phyloP scores from a whole-genome alignment of 768 basidiomycete genomes.

The Podaxis carcinomalis region DNA sequence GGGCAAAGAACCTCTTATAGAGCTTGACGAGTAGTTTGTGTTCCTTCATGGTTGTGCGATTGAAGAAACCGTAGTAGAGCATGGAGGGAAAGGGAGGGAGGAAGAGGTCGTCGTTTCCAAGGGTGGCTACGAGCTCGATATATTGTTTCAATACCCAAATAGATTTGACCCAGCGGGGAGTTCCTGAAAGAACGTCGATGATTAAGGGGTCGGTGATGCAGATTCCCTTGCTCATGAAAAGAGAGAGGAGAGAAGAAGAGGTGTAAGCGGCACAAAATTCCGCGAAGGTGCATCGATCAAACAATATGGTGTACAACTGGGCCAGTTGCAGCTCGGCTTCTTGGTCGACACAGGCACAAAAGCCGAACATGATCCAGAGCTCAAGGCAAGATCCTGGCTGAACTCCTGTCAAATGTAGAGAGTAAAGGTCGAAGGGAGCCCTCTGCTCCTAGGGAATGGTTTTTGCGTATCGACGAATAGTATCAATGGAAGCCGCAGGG shows the following conservation, averaged over 20 bases:
- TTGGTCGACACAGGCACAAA: constrained; percentile 15
- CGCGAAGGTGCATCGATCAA: constrained; percentile 28
- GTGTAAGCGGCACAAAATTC: constrained; percentile 27
- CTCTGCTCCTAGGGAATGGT: neutral
- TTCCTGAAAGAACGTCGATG: neutral
- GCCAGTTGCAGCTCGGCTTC: constrained; percentile 10
- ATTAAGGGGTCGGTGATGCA: constrained; percentile 8
- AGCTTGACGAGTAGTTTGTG: constrained; percentile 21
- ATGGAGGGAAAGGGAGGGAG: constrained; percentile 11
- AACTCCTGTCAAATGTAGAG: neutral
- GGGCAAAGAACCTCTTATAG: constrained; percentile 29
- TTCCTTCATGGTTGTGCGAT: constrained; percentile 26
- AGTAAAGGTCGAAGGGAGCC: neutral
- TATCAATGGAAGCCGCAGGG: neutral
- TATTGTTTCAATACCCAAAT: constrained; percentile 35
- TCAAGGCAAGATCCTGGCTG: constrained; percentile 14
- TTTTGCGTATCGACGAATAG: neutral
- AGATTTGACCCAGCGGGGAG: constrained; percentile 11
- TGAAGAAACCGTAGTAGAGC: constrained; percentile 33
- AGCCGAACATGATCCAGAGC: constrained; percentile 21
- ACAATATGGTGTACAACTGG: constrained; percentile 20
- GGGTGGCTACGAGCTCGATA: constrained; percentile 7
- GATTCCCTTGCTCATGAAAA: constrained; percentile 21
- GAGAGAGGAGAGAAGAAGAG: constrained; percentile 18
- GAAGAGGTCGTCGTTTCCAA: neutral